Percentiles rank a stretch among this genome's conserved stretches.
These are phyloP conservation scores for Salvia rosmarinus DNA, from an alignment of 257 asterid species.

Conservation along the genomic window DNA sequence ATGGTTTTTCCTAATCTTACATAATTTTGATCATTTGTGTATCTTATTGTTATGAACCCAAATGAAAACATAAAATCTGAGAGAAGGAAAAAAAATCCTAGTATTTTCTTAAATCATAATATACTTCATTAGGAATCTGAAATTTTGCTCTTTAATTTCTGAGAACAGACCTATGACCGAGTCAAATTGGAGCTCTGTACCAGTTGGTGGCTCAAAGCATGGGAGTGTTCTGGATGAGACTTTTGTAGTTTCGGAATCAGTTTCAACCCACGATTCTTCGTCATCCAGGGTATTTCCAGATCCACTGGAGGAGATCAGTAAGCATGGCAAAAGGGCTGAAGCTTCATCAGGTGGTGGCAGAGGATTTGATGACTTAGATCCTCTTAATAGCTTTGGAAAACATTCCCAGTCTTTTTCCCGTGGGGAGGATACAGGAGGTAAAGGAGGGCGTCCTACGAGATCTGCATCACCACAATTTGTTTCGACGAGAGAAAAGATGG, in stretches of 20 bases:
- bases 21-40: neutral
- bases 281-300: constrained; percentile 55
- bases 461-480: constrained; percentile 51
- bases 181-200: constrained; percentile 59
- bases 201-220: constrained; percentile 52
- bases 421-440: constrained; percentile 53
- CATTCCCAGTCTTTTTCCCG: constrained; percentile 58
- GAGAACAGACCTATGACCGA: constrained; percentile 67
- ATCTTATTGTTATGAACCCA: constrained; percentile 21
- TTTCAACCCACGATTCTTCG: constrained; percentile 51
- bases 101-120: neutral
- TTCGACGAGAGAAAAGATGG: constrained; percentile 47
- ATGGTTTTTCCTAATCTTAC: neutral
- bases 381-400: constrained; percentile 61
- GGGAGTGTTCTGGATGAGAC: constrained; percentile 58
- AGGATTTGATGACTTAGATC: constrained; percentile 78
- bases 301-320: constrained; percentile 70
- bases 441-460: constrained; percentile 59
- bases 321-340: constrained; percentile 59
- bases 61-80: neutral
- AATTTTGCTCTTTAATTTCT: neutral
- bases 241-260: constrained; percentile 66
- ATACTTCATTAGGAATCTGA: constrained; percentile 2
- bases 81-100: neutral
- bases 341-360: constrained; percentile 58